Conservation (phyloP, 345 rosid genomes). For the Sisymbrium irio region DNA sequence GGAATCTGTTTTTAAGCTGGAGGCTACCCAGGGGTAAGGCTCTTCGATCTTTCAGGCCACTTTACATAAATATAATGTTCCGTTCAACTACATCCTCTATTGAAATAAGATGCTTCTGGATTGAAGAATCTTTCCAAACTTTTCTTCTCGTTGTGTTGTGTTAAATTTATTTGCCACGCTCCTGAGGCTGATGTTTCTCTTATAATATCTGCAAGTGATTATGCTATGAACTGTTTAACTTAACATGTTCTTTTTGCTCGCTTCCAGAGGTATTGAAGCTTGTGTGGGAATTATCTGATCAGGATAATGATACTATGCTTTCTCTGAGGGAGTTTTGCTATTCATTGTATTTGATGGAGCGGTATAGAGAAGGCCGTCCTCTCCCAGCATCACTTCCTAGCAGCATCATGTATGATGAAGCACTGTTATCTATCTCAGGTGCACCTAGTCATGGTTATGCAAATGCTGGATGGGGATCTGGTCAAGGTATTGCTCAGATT, state of each 20-base stretch:
- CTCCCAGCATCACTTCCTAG: conserved; percentile 84
- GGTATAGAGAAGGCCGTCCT: conserved; percentile 86
- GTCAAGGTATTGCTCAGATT: conserved; percentile 51
- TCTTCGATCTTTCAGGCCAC: conserved; percentile 1
- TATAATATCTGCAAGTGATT: conserved; percentile 1
- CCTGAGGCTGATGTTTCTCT: conserved; percentile 7
- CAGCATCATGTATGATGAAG: conserved; percentile 78
- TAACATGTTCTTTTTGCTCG: conserved; percentile 27
- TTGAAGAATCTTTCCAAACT: neutral
- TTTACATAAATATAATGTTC: neutral
- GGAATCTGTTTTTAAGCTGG: conserved; percentile 94
- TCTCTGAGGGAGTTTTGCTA: conserved; percentile 96
- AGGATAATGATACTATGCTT: conserved; percentile 97
- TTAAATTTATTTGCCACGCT: conserved; percentile 13
- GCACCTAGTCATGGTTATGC: conserved; percentile 61
- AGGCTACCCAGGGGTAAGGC: conserved; percentile 88
- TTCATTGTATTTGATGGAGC: conserved; percentile 97
- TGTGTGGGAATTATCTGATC: conserved; percentile 99
- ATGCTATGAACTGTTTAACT: conserved; percentile 8
- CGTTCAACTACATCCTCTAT: conserved; percentile 4
- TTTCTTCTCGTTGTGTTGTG: neutral
- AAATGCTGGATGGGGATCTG: conserved; percentile 74
- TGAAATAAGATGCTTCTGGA: conserved; percentile 1
- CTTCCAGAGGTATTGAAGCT: conserved; percentile 86
- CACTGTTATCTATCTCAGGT: conserved; percentile 80